Evolutionary conservation across 805 yeast species (phyloP).

Genomic region (Candida ortonii): DNA sequence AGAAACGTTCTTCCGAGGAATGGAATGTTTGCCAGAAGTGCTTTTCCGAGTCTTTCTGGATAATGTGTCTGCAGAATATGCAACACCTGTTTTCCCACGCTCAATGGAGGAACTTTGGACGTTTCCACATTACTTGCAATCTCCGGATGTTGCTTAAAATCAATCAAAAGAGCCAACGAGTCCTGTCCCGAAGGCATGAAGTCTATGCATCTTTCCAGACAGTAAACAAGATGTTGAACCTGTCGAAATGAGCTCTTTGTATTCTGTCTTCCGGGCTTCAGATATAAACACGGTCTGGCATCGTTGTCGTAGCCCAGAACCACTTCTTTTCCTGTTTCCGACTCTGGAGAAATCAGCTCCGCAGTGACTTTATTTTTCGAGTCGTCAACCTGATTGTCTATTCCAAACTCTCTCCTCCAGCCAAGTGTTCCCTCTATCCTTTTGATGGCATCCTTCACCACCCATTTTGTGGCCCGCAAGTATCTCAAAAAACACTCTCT

Average conservation of each 20-base stretch:
- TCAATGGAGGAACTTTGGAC: slow-evolving; percentile 82
- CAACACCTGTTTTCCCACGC: slow-evolving; percentile 86
- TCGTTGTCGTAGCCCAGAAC: slow-evolving; percentile 88
- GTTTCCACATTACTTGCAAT: slow-evolving; percentile 46
- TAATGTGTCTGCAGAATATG: slow-evolving; percentile 94
- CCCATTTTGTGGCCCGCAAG: slow-evolving; percentile 93
- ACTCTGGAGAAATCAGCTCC: slow-evolving; percentile 58
- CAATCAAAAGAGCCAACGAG: slow-evolving; percentile 84
- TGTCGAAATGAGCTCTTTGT: slow-evolving; percentile 87
- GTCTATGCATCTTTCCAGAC: slow-evolving; percentile 89
- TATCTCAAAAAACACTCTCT: slow-evolving; percentile 89
- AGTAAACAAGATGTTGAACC: slow-evolving; percentile 92
- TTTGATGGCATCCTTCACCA: slow-evolving; percentile 60
- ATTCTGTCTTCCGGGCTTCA: slow-evolving; percentile 94
- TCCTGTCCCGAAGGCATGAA: slow-evolving; percentile 98
- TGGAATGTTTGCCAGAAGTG: slow-evolving; percentile 88
- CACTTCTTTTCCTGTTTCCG: slow-evolving; percentile 89
- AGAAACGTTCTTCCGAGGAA: slow-evolving; percentile 91
- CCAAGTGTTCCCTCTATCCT: slow-evolving; percentile 75
- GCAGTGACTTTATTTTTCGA: slow-evolving; percentile 49
- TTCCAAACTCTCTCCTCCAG: slow-evolving; percentile 95
- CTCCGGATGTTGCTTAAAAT: slow-evolving; percentile 78
- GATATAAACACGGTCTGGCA: slow-evolving; percentile 85
- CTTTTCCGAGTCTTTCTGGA: slow-evolving; percentile 95
- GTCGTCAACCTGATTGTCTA: slow-evolving; percentile 44